Evolutionary conservation across 768 basidiomycete genomes (phyloP), one percentile per base, ranked within the genome.

Genomic region (Nevesoporus exiguus): DNA sequence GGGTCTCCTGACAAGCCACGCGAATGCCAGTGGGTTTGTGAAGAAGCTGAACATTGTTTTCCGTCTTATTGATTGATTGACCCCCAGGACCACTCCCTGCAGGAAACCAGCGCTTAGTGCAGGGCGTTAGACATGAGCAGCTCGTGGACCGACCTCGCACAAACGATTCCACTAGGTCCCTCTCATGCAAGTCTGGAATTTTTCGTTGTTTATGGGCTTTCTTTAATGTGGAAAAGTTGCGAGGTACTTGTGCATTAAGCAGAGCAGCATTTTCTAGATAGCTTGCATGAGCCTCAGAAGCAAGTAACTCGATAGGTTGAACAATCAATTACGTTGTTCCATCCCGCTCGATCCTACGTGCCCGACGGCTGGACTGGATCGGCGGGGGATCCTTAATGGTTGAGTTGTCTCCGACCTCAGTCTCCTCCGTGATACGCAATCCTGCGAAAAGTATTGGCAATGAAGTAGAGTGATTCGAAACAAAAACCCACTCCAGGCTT

Each of bases 1-100:
- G 86, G 7, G 93, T 94, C 64, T 91, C 85, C 70, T 98, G 94
- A 65, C 91, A 93, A 4, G 82, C 75, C 14, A 96, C 88, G 36
- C 94, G 84, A 47, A 95, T 77, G 6, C 93, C 90, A 19, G 90
- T 92, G 2, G 94, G 93, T 61, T 84, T 87, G 68, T 98, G 94
- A 37, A 92, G 73, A 27, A 98, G 76, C 66, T 93, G 92, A 25
- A 96, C 93, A 65, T 91, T 89, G 71, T 94, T 85, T 76, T 87
- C 81, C 55, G 91, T 93, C 75, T 97, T 98, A 77, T 98, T 96
- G 67, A 96, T 86, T 25, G 92, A 93, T 77, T 98, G 94, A n/a
- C 94, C 94, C 27, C 94, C 94, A 57, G 93, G 93, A 17, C 93
- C 94, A 65, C 90, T 86, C 42, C 92, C 92, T 93, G 64, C 25